A percentile compares a stretch with the other conserved stretches of the same genome.
Conservation (phyloP, 1,139 yeast genomes). For the Pichia cactophila region DNA sequence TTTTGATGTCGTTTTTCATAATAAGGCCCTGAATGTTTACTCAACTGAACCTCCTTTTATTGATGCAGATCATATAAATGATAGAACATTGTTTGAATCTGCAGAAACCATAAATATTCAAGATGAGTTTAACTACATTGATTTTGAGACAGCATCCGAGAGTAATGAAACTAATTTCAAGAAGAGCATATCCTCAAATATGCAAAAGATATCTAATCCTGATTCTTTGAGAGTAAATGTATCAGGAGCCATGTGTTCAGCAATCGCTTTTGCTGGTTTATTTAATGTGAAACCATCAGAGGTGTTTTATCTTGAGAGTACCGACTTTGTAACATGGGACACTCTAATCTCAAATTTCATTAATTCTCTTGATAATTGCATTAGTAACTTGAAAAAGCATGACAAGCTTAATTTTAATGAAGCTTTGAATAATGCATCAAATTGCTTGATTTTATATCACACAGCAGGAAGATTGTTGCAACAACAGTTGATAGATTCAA, state of each 20-base stretch:
- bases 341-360: slow-evolving; percentile 40
- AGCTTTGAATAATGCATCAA: slow-evolving; percentile 45
- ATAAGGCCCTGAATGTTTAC: slow-evolving; percentile 50
- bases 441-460: slow-evolving; percentile 40
- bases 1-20: slow-evolving; percentile 53
- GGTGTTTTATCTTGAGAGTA: slow-evolving; percentile 42
- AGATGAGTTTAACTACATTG: slow-evolving; percentile 10
- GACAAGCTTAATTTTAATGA: slow-evolving; percentile 45
- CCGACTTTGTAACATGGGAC: slow-evolving; percentile 55
- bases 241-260: not conserved
- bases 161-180: not conserved
- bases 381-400: slow-evolving; percentile 42
- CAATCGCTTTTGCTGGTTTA: not conserved
- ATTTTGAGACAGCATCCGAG: slow-evolving; percentile 2
- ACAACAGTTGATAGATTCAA: slow-evolving; percentile 40
- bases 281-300: slow-evolving; percentile 7
- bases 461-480: slow-evolving; percentile 46
- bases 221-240: not conserved
- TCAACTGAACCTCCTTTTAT: slow-evolving; percentile 50
- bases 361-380: slow-evolving; percentile 38
- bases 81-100: slow-evolving; percentile 25
- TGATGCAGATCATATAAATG: slow-evolving; percentile 30
- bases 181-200: not conserved
- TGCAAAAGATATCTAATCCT: not conserved
- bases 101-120: slow-evolving; percentile 19